Base-by-base conservation (phyloP, 2,329 filamentous ascomycete species). In the Bipolaris zeicola region DNA sequence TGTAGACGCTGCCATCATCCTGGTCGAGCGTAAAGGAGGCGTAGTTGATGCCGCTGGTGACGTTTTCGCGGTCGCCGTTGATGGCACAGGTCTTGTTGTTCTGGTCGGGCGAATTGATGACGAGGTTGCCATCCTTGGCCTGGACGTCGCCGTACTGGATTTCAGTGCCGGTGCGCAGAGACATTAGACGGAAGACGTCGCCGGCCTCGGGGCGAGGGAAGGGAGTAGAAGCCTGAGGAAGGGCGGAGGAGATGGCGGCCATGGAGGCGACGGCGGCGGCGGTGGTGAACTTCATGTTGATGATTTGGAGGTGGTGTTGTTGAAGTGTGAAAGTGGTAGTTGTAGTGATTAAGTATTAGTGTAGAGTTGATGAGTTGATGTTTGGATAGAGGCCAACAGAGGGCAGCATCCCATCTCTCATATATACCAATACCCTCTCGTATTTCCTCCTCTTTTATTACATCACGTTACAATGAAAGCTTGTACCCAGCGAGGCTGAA, bases 1-100 rank as follows among this genome's bases (percentile, higher is more conserved):
- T 78, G 69, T 72, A 80, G n/a, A 70, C 78, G 47, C 76, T 76
- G 55, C 64, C 58, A 43, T 82, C 73, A 10, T 49, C 37, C 26
- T 53, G 6, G 37, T 78, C 49, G 63, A 87, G 71, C 60, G 74
- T 74, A 72, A 87, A 85, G 44, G 80, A 83, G 51, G 83, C 85
- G 34, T 65, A 71, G 59, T 79, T 72, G 38, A 64, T 53, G 37
- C 44, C 51, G 37, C 28, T 53, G 22, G 28, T 42, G n/a, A 13
- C n/a, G 37, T 53, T 53, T 13, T 53, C 36, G 38, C 51, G 51
- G 51, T 49, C 37, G 38, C 44, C 64, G 20, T 55, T 67, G 45
- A 64, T 54, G 41, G 72, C 70, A 62, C 85, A 88, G 34, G 73
- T 53, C 51, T 53, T 74, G 50, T 84, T 82, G 61, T 79, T 76